phyloP scores from a whole-genome alignment of 257 asterid species.

The Solanum bulbocastanum region DNA sequence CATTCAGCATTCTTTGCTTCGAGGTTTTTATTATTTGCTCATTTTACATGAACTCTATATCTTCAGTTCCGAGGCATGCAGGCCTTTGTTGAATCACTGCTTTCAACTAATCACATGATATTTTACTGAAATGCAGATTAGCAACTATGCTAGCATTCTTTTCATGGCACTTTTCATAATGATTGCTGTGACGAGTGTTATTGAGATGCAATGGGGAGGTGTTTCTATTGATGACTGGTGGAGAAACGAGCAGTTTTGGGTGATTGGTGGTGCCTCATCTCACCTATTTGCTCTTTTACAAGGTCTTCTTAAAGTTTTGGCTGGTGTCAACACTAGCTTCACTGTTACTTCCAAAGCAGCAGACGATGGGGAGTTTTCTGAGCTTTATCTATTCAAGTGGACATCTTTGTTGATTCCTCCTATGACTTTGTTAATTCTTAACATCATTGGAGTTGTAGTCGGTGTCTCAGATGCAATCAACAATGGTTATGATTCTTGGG shows the following conservation, averaged over 20 bases:
- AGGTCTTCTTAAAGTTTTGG: slow-evolving; percentile 89
- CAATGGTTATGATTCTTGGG: slow-evolving; percentile 94
- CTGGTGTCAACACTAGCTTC: slow-evolving; percentile 86
- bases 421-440: slow-evolving; percentile 65
- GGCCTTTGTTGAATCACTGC: neutral
- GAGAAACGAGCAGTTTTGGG: slow-evolving; percentile 99
- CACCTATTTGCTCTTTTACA: slow-evolving; percentile 88
- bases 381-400: slow-evolving; percentile 92
- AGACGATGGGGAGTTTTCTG: slow-evolving; percentile 82
- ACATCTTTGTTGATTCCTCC: slow-evolving; percentile 89
- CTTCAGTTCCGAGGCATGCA: neutral
- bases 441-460: slow-evolving; percentile 76
- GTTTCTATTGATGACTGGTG: slow-evolving; percentile 82
- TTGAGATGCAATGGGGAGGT: slow-evolving; percentile 96
- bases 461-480: slow-evolving; percentile 85
- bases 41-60: neutral
- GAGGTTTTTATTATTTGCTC: neutral
- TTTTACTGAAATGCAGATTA: slow-evolving; percentile 44
- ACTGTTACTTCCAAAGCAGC: slow-evolving; percentile 96
- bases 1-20: neutral
- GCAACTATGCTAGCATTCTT: slow-evolving; percentile 81
- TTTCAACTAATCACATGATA: neutral
- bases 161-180: slow-evolving; percentile 75
- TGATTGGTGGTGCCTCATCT: slow-evolving; percentile 82
- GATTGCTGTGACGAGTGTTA: slow-evolving; percentile 69